phyloP scores from a whole-genome alignment of 2,329 filamentous ascomycete genomes.

The Leptodontidium sp. region DNA sequence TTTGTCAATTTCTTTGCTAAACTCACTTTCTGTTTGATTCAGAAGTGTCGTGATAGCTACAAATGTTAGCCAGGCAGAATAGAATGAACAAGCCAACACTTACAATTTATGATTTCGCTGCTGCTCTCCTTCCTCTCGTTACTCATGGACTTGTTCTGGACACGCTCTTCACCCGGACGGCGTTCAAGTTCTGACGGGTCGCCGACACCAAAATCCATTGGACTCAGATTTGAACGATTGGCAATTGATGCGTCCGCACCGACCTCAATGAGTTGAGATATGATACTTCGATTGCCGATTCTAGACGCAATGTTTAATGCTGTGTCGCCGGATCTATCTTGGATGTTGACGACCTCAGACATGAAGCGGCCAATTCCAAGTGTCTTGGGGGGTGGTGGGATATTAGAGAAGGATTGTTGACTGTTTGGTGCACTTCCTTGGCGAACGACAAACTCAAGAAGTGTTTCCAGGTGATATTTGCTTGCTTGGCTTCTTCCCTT shows the following conservation, averaged over 20 bases:
- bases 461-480: conserved; percentile 93
- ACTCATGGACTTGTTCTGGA: conserved; percentile 56
- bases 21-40: conserved; percentile 78
- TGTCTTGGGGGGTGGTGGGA: conserved; percentile 36
- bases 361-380: conserved; percentile 94
- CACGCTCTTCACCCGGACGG: conserved; percentile 53
- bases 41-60: conserved; percentile 84
- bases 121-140: conserved; percentile 74
- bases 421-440: conserved; percentile 73
- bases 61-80: conserved; percentile 48
- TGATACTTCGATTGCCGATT: conserved; percentile 92
- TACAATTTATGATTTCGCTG: conserved; percentile 81
- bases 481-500: conserved; percentile 91
- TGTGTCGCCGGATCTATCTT: conserved; percentile 93
- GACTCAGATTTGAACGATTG: conserved; percentile 87
- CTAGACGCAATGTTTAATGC: conserved; percentile 92
- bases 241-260: conserved; percentile 92
- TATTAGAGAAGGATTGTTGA: conserved; percentile 50
- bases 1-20: conserved; percentile 80
- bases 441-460: conserved; percentile 93
- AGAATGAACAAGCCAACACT: conserved; percentile 50
- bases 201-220: conserved; percentile 94
- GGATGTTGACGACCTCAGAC: conserved; percentile 94
- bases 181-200: conserved; percentile 60
- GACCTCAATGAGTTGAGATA: conserved; percentile 95